phyloP scores from a whole-genome alignment of 306 rosid genomes.

The Glycyrrhiza uralensis region DNA sequence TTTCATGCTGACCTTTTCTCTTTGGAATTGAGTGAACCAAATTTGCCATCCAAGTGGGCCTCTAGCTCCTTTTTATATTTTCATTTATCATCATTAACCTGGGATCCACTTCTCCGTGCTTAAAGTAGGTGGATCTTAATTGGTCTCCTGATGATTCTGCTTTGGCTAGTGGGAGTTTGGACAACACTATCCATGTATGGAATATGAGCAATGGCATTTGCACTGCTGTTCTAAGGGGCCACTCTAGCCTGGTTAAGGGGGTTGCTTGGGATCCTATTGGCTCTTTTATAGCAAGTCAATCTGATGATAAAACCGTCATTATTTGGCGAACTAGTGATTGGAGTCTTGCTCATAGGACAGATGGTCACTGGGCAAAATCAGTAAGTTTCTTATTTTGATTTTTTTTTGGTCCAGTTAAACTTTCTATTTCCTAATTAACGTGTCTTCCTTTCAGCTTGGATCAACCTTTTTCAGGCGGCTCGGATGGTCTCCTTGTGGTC shows the following conservation, averaged over 20 bases:
- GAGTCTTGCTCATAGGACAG: constrained; percentile 98
- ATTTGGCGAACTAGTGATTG: constrained; percentile 98
- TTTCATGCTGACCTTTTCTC: constrained; percentile 17
- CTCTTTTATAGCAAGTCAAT: constrained; percentile 95
- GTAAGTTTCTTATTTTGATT: constrained; percentile 50
- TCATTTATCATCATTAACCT: constrained; percentile 47
- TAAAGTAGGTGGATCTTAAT: constrained; percentile 99
- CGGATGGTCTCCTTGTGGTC: constrained; percentile 99
- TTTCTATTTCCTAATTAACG: constrained; percentile 34
- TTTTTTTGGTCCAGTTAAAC: constrained; percentile 9
- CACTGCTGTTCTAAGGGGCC: constrained; percentile 98
- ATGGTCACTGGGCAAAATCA: constrained; percentile 96
- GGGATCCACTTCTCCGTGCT: constrained; percentile 61
- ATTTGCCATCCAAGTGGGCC: constrained; percentile 1
- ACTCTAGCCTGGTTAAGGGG: constrained; percentile 96
- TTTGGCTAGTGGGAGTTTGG: constrained; percentile 97
- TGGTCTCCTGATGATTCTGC: constrained; percentile 98
- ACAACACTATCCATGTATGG: constrained; percentile 93
- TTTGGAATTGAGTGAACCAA: not conserved
- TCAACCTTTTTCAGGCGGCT: constrained; percentile 97
- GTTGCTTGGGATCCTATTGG: constrained; percentile 99
- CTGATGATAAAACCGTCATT: constrained; percentile 97
- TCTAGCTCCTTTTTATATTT: constrained; percentile 10
- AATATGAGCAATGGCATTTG: constrained; percentile 93
- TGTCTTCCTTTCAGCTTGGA: constrained; percentile 72